Base-by-base conservation (phyloP, 345 rosid genomes). In the Lenwebbia sp. region DNA sequence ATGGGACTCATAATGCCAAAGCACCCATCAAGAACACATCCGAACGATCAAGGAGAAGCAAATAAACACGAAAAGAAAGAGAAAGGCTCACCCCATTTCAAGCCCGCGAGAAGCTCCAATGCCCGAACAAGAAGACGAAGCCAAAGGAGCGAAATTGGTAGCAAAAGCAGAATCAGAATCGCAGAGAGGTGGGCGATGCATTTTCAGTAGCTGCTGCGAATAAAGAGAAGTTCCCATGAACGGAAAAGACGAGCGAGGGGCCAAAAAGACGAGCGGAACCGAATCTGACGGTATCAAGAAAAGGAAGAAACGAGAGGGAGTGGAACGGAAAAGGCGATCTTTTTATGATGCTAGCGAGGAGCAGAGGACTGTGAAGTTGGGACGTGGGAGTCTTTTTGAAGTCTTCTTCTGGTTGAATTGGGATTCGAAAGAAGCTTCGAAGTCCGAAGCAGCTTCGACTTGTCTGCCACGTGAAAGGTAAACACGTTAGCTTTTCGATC, bases 381-480 rank as follows among this genome's bases (percentile, higher is more conserved):
- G 26, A 37, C 78, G 4, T 0, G 23, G 78, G 26, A 1, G 81
- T 37, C 81, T 4, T 70, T 70, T 22, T 10, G 47, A 70, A 70
- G 81, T 70, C 81, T 70, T 37, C 7, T 10, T 17, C 41, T 2
- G 3, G 76, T 10, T 37, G 13, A 70, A 19, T 37, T 21, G 26
- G 81, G 47, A 70, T 37, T 19, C 81, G 78, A 19, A 47, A 19
- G 78, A 37, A 26, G 7, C 47, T 19, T 0, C 26, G 47, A 4
- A 70, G 81, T 33, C 25, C 83, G 52, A 44, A 52, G 33, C 62
- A 21, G 52, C 88, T 54, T 47, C n/a, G 44, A 49, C 60, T 52
- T 86, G 91, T 60, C 89, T 84, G 94, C 90, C 96, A 94, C 94
- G 96, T 94, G 93, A 91, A 90, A 87, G 92, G 92, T 85, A 40